A percentile compares a stretch with the other conserved stretches of the same genome.
phyloP scores from a whole-genome alignment of 2,329 filamentous ascomycete genomes.

The Penicillium sp. region DNA sequence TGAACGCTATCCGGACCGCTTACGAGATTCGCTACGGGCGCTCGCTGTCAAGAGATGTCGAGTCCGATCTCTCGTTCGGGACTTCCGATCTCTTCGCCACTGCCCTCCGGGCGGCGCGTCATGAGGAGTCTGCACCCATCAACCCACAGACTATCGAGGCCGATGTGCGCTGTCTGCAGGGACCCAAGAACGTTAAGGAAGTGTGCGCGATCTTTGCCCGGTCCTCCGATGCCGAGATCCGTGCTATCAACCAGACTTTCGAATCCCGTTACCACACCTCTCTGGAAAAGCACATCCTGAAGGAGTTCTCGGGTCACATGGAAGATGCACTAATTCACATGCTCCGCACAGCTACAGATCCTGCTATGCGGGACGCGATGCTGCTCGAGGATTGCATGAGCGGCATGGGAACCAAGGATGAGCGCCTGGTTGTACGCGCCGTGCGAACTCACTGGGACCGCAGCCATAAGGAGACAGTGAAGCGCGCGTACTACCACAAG shows the following conservation, averaged over 20 bases:
- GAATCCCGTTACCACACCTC: conserved; percentile 69
- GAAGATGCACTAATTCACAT: conserved; percentile 78
- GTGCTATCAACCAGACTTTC: conserved; percentile 77
- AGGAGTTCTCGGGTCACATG: conserved; percentile 92
- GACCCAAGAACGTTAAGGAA: conserved; percentile 45
- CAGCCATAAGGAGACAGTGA: conserved; percentile 73
- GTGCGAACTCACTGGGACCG: conserved; percentile 83
- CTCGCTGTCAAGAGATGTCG: conserved; percentile 71
- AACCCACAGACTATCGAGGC: conserved; percentile 72
- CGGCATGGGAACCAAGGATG: conserved; percentile 83
- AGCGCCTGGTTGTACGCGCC: conserved; percentile 73
- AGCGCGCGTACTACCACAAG: conserved; percentile 71
- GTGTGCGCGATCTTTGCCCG: conserved; percentile 78
- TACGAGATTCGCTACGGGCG: conserved; percentile 70
- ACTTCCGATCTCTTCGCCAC: conserved; percentile 84
- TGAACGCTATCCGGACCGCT: conserved; percentile 78
- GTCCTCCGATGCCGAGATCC: conserved; percentile 79
- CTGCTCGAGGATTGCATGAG: conserved; percentile 86
- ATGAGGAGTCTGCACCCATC: conserved; percentile 76
- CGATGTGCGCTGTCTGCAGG: conserved; percentile 76
- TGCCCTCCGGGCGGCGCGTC: conserved; percentile 71
- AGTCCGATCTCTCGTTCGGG: conserved; percentile 79
- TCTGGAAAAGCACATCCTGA: conserved; percentile 73
- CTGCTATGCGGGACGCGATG: conserved; percentile 78
- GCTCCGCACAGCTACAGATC: conserved; percentile 74